Base-by-base conservation (phyloP, 2,329 filamentous ascomycete species). In the Hirsutella rhossiliensis region DNA sequence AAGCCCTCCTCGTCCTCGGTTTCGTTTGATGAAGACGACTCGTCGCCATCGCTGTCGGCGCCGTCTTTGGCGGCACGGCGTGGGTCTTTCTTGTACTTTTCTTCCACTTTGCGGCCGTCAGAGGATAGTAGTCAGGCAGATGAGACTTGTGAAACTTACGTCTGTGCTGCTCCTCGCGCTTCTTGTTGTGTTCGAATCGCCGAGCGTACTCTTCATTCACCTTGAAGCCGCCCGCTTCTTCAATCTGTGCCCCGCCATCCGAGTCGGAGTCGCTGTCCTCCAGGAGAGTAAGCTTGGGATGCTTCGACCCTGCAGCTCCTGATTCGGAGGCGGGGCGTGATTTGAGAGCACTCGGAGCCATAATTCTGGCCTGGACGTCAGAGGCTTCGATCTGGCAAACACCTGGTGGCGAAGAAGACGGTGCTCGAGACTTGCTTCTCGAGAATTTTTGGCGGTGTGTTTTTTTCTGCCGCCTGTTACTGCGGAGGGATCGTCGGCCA, bases 171-270 rank as follows among this genome's bases (percentile, higher is more conserved):
- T 98, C 92, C 59, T 94, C 89, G 46, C 90, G 78, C 68, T 95
- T 95, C 70, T 97, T 96, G 68, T 98, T 98, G 67, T 97, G 76
- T 63, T 98, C 92, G 55, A 95, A 97, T 36, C 87, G 76, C 53
- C 77, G 79, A 38, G 92, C 92, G 62, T 82, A 98, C 43, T 94
- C 87, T 60, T 88, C 73, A 63, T 98, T 97, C 64, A 98, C 82
- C 60, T 84, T 88, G 61, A 97, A 75, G 45, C 68, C 69, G 37
- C 62, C 60, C 45, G 62, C 60, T 37, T 61, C 62, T 37, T 61
- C 62, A 45, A 72, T 54, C 12, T 55, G 52, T 18, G 59, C 60
- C 41, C 62, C 63, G 54, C 67, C 67, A 50, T 69, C 69, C 15
- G 68, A 70, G 44, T 72, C 70, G 54, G 66, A 71, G 48, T 72